These are phyloP conservation scores for Kodamaea fungicola DNA, from an alignment of 1,139 yeast genomes.

Conservation along the genomic window DNA sequence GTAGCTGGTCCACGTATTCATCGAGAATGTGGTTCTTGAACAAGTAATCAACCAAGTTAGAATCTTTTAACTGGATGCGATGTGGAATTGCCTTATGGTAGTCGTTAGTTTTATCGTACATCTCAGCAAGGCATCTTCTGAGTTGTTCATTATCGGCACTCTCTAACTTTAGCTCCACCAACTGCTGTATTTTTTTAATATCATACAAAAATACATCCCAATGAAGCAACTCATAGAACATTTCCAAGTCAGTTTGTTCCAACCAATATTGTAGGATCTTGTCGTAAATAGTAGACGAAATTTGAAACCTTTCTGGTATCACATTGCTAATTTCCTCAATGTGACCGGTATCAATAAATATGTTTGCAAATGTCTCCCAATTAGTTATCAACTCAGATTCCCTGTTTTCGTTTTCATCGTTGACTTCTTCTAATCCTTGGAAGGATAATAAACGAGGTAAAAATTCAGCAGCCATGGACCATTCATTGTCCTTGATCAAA, in stretches of 20 bases:
- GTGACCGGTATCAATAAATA: constrained; percentile 51
- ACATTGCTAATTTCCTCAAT: constrained; percentile 45
- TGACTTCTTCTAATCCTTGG: constrained; percentile 24
- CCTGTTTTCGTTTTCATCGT: constrained; percentile 26
- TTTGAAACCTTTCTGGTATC: constrained; percentile 48
- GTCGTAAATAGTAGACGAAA: constrained; percentile 39
- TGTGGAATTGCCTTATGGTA: constrained; percentile 65
- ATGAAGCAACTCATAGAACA: constrained; percentile 38
- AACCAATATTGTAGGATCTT: constrained; percentile 51
- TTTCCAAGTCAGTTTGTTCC: constrained; percentile 20
- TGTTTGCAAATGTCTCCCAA: constrained; percentile 68
- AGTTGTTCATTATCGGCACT: constrained; percentile 20
- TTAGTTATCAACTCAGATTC: constrained; percentile 38
- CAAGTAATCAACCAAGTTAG: constrained; percentile 54
- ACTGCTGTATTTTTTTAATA: constrained; percentile 37
- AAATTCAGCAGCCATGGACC: constrained; percentile 57
- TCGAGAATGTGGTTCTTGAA: constrained; percentile 59
- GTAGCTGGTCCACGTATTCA: constrained; percentile 46
- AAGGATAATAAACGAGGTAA: constrained; percentile 40
- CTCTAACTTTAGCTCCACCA: constrained; percentile 41
- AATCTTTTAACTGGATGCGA: constrained; percentile 53
- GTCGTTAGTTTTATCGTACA: constrained; percentile 57
- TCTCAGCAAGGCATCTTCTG: constrained; percentile 49
- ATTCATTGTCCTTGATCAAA: constrained; percentile 47
- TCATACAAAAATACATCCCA: constrained; percentile 68